A percentile compares a stretch with the other conserved stretches of the same genome.
Evolutionary conservation across 2,329 filamentous ascomycete genomes (phyloP).

Genomic region (Scedosporium apiospermum): DNA sequence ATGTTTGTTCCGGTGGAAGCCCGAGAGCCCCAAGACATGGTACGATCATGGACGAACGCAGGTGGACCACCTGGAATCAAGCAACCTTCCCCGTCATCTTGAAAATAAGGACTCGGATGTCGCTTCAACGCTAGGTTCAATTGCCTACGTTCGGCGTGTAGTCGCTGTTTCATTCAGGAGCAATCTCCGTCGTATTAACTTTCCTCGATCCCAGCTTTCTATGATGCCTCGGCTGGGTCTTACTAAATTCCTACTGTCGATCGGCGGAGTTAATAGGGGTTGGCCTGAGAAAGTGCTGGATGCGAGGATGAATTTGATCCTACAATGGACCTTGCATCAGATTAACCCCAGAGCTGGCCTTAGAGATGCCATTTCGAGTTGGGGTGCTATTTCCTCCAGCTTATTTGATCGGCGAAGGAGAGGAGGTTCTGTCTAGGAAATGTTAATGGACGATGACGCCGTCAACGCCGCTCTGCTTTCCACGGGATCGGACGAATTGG

Average conservation of each 20-base stretch:
- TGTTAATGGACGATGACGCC: not conserved
- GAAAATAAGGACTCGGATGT: too few relatives aligned
- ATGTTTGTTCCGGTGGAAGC: constrained; percentile 6
- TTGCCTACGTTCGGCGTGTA: too few relatives aligned
- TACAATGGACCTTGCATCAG: not conserved
- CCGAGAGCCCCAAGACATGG: not conserved
- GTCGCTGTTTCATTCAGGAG: too few relatives aligned
- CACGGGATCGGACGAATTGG: not conserved
- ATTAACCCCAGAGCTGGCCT: not conserved
- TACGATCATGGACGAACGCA: too few relatives aligned
- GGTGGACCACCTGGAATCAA: too few relatives aligned
- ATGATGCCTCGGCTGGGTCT: too few relatives aligned
- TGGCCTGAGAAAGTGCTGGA: not conserved
- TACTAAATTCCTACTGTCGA: too few relatives aligned
- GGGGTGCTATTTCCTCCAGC: not conserved
- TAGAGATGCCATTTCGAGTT: not conserved
- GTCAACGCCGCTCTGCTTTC: not conserved
- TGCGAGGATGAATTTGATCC: not conserved
- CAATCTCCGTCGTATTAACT: too few relatives aligned
- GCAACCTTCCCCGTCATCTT: too few relatives aligned
- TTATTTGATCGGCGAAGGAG: not conserved
- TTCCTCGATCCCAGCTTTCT: too few relatives aligned
- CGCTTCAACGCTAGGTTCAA: too few relatives aligned
- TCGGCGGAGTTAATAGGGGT: not conserved
- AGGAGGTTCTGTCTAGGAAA: not conserved